Percentiles rank a stretch among this genome's conserved stretches.
phyloP scores from a whole-genome alignment of 2,329 filamentous ascomycete genomes.

The Cladosporium sp. region DNA sequence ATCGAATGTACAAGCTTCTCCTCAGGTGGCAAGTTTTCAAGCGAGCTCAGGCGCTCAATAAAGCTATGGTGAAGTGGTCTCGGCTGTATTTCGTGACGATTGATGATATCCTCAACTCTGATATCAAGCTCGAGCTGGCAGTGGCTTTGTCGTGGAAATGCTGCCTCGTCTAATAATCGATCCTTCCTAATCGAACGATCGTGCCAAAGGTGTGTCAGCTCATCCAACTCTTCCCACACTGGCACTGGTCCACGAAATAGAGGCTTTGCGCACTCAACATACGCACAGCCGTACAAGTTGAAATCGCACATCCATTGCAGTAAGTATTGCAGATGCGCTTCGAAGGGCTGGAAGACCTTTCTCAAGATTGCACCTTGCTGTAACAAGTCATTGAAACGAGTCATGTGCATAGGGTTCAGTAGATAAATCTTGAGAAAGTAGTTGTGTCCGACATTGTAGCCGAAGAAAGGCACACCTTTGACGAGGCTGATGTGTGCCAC shows the following conservation, averaged over 20 bases:
- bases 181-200: slow-evolving; percentile 61
- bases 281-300: slow-evolving; percentile 91
- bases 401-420: slow-evolving; percentile 81
- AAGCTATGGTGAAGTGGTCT: slow-evolving; percentile 86
- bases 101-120: slow-evolving; percentile 81
- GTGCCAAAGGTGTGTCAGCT: slow-evolving; percentile 71
- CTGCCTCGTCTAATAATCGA: slow-evolving; percentile 57
- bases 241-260: slow-evolving; percentile 75
- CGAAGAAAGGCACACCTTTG: slow-evolving; percentile 93
- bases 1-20: slow-evolving; percentile 89
- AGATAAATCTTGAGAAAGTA: slow-evolving; percentile 94
- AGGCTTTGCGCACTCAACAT: slow-evolving; percentile 68
- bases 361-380: slow-evolving; percentile 86
- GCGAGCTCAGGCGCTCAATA: slow-evolving; percentile 58
- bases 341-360: slow-evolving; percentile 80
- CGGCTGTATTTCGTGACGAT: slow-evolving; percentile 69
- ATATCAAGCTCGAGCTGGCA: slow-evolving; percentile 89
- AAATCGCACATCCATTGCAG: slow-evolving; percentile 98
- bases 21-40: slow-evolving; percentile 55
- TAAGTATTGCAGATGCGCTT: slow-evolving; percentile 87
- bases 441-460: slow-evolving; percentile 86
- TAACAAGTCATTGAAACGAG: slow-evolving; percentile 79
- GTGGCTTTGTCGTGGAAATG: slow-evolving; percentile 74
- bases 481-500: slow-evolving; percentile 88
- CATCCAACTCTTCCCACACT: slow-evolving; percentile 58